Conservation (phyloP, 306 rosid genomes). For the Quercus wislizeni region DNA sequence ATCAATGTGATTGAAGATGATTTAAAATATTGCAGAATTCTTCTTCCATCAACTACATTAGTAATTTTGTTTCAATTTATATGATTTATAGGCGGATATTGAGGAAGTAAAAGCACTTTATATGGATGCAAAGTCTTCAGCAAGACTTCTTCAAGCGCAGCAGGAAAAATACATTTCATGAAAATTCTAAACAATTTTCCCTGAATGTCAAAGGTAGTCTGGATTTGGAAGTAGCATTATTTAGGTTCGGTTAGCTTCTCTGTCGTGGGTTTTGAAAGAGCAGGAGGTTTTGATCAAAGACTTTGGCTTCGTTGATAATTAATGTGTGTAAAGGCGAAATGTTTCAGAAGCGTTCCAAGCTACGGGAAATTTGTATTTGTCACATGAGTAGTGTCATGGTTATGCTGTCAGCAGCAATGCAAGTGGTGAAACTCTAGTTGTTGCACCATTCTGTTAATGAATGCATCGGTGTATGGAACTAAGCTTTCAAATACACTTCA, state of each 20-base stretch:
- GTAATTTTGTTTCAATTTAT: conserved; percentile 4
- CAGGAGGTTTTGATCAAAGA: too few relatives aligned
- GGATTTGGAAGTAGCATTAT: too few relatives aligned
- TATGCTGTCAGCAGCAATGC: background rate
- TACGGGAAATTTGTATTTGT: background rate
- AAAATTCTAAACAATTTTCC: background rate
- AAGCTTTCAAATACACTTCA: background rate
- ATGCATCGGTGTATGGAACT: too few relatives aligned
- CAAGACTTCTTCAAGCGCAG: conserved; percentile 84
- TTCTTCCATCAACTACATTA: background rate
- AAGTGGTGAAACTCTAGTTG: background rate
- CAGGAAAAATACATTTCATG: conserved; percentile 81
- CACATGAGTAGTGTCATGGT: background rate
- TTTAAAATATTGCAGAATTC: background rate
- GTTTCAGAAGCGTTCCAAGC: background rate
- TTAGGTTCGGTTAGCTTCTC: too few relatives aligned
- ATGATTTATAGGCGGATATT: conserved; percentile 63
- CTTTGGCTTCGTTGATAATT: too few relatives aligned
- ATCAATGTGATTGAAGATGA: conserved; percentile 2
- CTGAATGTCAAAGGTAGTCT: background rate
- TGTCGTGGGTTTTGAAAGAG: too few relatives aligned
- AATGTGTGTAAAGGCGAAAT: too few relatives aligned
- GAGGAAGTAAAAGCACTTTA: conserved; percentile 70
- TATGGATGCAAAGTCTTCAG: conserved; percentile 89
- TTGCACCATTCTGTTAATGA: background rate